Evolutionary conservation across 352 stramenopile species (phyloP), one percentile per base, ranked within the genome.

Genomic region (Pythium oligandrum): DNA sequence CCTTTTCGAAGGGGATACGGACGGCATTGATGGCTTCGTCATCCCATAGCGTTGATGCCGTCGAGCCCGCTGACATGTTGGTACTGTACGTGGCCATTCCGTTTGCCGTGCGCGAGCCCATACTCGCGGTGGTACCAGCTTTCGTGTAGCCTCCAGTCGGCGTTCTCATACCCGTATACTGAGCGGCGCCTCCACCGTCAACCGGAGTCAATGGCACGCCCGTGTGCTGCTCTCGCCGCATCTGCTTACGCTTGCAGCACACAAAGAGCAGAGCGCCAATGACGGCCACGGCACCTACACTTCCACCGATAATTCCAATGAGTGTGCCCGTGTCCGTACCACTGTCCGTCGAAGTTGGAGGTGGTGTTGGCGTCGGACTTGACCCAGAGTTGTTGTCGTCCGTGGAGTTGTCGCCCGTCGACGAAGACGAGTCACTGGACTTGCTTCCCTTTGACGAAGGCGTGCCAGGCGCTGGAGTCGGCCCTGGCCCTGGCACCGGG

Each of bases 1-100:
- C 65, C 46, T 83, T 61, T 0, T 83, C 57, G 32, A 72, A 61
- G 30, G 73, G 73, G 54, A 86, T 75, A 1, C 75, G 68, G 33
- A 66, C 62, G 1, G 59, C 44, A 30, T 44, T 40, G 36, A 66
- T 61, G 35, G 43, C 8, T 48, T 48, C 43, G 12, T 48, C 43
- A 9, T 37, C 9, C 17, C 10, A 48, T 8, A 48, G 43, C 1
- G 10, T 31, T 1, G 43, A 48, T 30, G 6, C 9, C 6, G 9
- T 48, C 9, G 43, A 48, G 43, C 17, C 17, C 43, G 43, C 17
- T 8, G 43, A 48, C 43, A 30, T 11, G 9, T 11, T 30, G 9
- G 43, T 31, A 30, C 43, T 31, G 43, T 30, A 11, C 43, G 43
- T 48, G 9, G 17, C 8, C 9, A 31, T 48, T 11, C 17, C 10